A percentile compares a stretch with the other conserved stretches of the same genome.
phyloP scores from a whole-genome alignment of 2,329 filamentous ascomycete genomes.

The Alternaria ethzedia region DNA sequence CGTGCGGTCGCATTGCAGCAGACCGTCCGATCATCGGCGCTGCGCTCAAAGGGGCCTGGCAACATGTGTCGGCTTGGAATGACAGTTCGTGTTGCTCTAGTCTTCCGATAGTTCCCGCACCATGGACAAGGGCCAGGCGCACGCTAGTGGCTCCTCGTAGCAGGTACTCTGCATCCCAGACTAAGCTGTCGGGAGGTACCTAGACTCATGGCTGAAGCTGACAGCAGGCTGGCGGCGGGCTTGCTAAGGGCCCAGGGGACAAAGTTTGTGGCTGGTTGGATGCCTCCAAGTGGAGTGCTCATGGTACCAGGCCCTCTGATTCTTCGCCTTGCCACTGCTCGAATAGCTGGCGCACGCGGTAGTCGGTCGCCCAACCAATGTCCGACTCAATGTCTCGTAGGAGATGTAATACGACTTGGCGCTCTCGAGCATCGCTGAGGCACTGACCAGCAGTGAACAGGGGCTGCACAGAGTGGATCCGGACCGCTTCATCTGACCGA shows the following conservation, averaged over 20 bases:
- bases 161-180: neutral
- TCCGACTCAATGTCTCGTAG: constrained; percentile 67
- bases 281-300: constrained; percentile 10
- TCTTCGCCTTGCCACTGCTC: constrained; percentile 54
- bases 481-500: constrained; percentile 61
- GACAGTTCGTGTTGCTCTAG: constrained; percentile 3
- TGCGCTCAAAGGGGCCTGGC: neutral
- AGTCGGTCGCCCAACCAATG: constrained; percentile 68
- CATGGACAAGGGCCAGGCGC: constrained; percentile 3
- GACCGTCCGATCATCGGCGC: constrained; percentile 4
- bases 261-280: constrained; percentile 2
- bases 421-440: constrained; percentile 61
- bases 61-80: constrained; percentile 1
- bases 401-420: constrained; percentile 61
- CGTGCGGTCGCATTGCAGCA: constrained; percentile 7
- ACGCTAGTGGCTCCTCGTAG: constrained; percentile 4
- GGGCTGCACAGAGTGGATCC: constrained; percentile 65
- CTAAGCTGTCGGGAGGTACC: constrained; percentile 1
- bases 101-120: constrained; percentile 9
- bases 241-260: neutral
- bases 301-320: constrained; percentile 28
- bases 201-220: neutral
- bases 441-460: constrained; percentile 69
- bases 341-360: constrained; percentile 62
- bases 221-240: constrained; percentile 4